Evolutionary conservation across 768 basidiomycete species (phyloP).

Genomic region (Termitomyces sp.): DNA sequence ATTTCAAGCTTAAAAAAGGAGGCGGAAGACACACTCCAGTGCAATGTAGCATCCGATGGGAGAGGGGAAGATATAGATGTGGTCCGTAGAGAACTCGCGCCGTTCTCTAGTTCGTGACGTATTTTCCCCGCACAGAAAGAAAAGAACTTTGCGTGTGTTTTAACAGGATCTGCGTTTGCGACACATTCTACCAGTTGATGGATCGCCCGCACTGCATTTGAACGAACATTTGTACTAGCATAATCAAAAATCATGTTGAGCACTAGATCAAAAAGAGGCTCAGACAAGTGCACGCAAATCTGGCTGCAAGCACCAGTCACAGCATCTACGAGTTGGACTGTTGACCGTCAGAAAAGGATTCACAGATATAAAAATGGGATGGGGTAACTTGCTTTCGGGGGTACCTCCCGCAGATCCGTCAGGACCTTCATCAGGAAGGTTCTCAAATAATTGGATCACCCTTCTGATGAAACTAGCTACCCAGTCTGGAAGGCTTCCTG

Average conservation of each 20-base stretch:
- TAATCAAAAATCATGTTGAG: constrained; percentile 83
- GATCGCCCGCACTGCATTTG: constrained; percentile 83
- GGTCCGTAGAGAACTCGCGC: constrained; percentile 70
- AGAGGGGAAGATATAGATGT: constrained; percentile 65
- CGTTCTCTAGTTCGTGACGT: constrained; percentile 72
- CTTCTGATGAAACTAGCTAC: constrained; percentile 74
- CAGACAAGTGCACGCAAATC: constrained; percentile 71
- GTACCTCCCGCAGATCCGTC: constrained; percentile 57
- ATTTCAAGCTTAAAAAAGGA: not conserved
- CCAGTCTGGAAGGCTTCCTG: constrained; percentile 78
- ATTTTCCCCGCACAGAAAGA: constrained; percentile 70
- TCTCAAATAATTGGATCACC: constrained; percentile 77
- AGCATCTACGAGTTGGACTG: constrained; percentile 73
- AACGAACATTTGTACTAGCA: constrained; percentile 71
- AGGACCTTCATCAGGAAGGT: constrained; percentile 78
- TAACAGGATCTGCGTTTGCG: constrained; percentile 71
- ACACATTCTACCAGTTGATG: constrained; percentile 84
- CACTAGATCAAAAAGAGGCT: constrained; percentile 71
- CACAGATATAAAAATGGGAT: not conserved
- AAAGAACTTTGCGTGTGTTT: constrained; percentile 76
- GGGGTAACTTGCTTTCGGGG: constrained; percentile 46
- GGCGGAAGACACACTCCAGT: constrained; percentile 62
- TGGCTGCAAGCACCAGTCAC: constrained; percentile 72
- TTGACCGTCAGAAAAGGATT: not conserved
- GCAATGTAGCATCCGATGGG: constrained; percentile 79